Evolutionary conservation across 2,329 filamentous ascomycete genomes (phyloP).

Genomic region (Ophiocordyceps camponoti-rufipedis): DNA sequence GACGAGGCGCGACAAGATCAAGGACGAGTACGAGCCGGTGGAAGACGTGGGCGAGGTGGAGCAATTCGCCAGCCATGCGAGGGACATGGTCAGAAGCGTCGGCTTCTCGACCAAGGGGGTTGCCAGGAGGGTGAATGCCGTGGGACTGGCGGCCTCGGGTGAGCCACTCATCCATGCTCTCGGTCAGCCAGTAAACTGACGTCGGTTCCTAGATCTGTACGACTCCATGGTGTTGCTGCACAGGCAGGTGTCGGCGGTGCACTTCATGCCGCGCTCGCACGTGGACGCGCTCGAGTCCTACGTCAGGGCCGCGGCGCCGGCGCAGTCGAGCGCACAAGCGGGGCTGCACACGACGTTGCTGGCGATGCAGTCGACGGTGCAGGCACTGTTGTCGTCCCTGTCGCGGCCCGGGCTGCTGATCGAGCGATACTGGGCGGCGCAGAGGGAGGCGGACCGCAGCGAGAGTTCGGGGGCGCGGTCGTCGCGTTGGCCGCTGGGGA

Average conservation of each 20-base stretch:
- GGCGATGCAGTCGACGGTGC: conserved; percentile 67
- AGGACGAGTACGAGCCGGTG: conserved; percentile 76
- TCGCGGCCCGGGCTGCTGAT: conserved; percentile 66
- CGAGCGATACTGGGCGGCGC: conserved; percentile 52
- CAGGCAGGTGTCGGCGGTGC: conserved; percentile 32
- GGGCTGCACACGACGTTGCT: conserved; percentile 60
- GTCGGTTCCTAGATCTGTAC: conserved; percentile 37
- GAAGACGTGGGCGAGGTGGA: conserved; percentile 77
- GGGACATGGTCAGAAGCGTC: conserved; percentile 73
- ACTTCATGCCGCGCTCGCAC: conserved; percentile 52
- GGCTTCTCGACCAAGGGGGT: conserved; percentile 70
- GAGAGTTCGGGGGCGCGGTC: conserved; percentile 56
- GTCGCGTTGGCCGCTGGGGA: conserved; percentile 60
- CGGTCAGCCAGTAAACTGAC: neutral
- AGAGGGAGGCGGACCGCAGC: conserved; percentile 61
- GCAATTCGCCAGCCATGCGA: conserved; percentile 77
- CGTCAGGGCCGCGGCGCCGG: conserved; percentile 43
- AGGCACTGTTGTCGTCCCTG: conserved; percentile 63
- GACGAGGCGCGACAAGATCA: conserved; percentile 63
- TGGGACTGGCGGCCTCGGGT: conserved; percentile 47
- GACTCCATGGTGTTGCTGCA: conserved; percentile 42
- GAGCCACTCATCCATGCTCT: conserved; percentile 8
- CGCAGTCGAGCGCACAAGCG: conserved; percentile 54
- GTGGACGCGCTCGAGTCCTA: conserved; percentile 56
- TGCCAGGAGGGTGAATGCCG: conserved; percentile 58